phyloP scores from a whole-genome alignment of 169 alveolate species.

The Cardiosporidium cionae region DNA sequence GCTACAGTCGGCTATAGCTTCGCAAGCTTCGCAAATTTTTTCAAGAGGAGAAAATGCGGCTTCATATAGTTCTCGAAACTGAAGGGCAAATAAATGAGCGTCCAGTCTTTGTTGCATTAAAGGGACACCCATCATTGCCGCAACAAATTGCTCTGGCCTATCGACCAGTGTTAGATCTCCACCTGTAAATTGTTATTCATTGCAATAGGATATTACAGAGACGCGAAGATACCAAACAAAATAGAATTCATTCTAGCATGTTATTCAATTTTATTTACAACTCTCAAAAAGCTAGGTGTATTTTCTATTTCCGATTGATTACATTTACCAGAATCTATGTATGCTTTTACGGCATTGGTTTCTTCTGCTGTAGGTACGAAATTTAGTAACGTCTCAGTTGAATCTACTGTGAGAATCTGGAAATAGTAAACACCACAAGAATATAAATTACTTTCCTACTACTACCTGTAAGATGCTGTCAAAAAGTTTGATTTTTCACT shows the following conservation, averaged over 20 bases:
- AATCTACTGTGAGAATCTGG: constrained; percentile 61
- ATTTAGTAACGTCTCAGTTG: constrained; percentile 71
- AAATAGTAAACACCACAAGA: too few species aligned
- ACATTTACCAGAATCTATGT: constrained; percentile 36
- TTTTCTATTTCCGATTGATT: too few species aligned
- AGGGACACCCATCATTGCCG: constrained; percentile 75
- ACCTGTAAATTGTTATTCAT: too few species aligned
- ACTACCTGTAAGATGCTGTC: too few species aligned
- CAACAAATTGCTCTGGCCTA: constrained; percentile 80
- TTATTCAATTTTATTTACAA: too few species aligned
- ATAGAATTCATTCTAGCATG: too few species aligned
- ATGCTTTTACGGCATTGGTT: constrained; percentile 67
- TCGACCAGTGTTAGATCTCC: constrained; percentile 74
- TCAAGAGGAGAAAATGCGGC: constrained; percentile 63
- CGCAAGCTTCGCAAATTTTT: constrained; percentile 60
- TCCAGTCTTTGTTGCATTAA: constrained; percentile 68
- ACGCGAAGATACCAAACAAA: too few species aligned
- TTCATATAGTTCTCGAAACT: constrained; percentile 64
- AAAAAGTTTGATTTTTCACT: too few species aligned
- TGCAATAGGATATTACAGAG: too few species aligned
- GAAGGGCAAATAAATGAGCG: constrained; percentile 64
- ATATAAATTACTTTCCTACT: too few species aligned
- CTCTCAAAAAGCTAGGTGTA: too few species aligned
- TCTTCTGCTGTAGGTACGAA: constrained; percentile 76
- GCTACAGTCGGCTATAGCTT: constrained; percentile 48